Percentiles rank a stretch among this genome's conserved stretches.
Evolutionary conservation across 208 protist species (phyloP).

Genomic region (Wallacemonas rigidus): DNA sequence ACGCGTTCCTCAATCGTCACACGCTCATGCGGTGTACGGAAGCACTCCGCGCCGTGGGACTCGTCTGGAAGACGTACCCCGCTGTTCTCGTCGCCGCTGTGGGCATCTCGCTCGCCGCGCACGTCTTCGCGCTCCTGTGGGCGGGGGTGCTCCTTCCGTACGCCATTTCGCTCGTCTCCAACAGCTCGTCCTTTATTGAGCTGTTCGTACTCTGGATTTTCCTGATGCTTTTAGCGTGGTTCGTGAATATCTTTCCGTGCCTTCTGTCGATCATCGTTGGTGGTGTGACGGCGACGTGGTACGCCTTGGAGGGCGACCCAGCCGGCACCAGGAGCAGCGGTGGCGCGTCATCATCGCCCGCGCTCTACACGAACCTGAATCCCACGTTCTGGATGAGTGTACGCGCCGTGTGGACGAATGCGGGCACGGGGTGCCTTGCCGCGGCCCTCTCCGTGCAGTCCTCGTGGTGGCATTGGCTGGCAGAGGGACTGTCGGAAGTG

Average conservation of each 20-base stretch:
- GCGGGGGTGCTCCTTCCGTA: slow-evolving; percentile 7
- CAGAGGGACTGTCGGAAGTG: slow-evolving; percentile 5
- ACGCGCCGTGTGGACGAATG: slow-evolving; percentile 12
- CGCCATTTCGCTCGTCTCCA: slow-evolving; percentile 3
- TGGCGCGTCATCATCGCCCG: neutral
- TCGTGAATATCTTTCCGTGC: slow-evolving; percentile 9
- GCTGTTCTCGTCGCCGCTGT: neutral
- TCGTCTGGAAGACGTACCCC: slow-evolving; percentile 8
- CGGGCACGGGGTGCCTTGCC: slow-evolving; percentile 1
- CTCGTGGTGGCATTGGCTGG: slow-evolving; percentile 7
- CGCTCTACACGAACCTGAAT: slow-evolving; percentile 15
- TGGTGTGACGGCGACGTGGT: slow-evolving; percentile 19
- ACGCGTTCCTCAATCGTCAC: slow-evolving; percentile 28
- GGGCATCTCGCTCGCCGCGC: neutral
- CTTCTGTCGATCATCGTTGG: slow-evolving; percentile 8
- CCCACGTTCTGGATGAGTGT: slow-evolving; percentile 17
- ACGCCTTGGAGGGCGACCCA: slow-evolving; percentile 13
- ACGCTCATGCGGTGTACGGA: slow-evolving; percentile 18
- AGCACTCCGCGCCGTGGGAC: neutral
- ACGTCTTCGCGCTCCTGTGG: slow-evolving; percentile 1
- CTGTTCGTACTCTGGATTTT: slow-evolving; percentile 11
- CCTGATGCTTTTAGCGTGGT: slow-evolving; percentile 14
- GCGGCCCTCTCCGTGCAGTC: slow-evolving; percentile 10
- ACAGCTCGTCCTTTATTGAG: neutral
- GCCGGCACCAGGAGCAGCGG: neutral